Evolutionary conservation across 2,329 filamentous ascomycete genomes (phyloP).

Genomic region (Coniochaeta sp.): DNA sequence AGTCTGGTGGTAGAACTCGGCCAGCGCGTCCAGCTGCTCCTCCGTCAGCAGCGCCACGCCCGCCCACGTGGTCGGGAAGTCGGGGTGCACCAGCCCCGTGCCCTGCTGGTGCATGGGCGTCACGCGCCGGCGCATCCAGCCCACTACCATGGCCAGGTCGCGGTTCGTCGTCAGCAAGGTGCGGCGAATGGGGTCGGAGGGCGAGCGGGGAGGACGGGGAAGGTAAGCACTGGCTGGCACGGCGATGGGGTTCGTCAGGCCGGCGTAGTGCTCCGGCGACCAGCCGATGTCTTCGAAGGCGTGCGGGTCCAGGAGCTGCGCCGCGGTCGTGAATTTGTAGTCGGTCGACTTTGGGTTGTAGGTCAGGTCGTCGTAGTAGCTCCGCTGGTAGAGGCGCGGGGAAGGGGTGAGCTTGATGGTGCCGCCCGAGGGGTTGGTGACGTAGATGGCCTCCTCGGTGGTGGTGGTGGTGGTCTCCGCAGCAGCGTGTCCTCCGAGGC

Average conservation of each 20-base stretch:
- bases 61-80: slow-evolving; percentile 60
- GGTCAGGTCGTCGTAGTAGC: not conserved
- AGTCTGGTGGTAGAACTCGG: slow-evolving; percentile 66
- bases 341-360: not conserved
- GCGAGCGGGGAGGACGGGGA: not conserved
- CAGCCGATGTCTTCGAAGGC: not conserved
- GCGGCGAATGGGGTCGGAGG: not conserved
- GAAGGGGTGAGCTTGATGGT: not conserved
- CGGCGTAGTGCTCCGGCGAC: not conserved
- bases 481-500: not conserved
- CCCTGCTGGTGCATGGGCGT: slow-evolving; percentile 59
- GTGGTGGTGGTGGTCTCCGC: not conserved
- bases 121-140: slow-evolving; percentile 58
- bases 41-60: slow-evolving; percentile 70
- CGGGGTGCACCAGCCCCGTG: slow-evolving; percentile 54
- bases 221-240: not conserved
- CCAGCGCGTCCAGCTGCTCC: slow-evolving; percentile 60
- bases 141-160: slow-evolving; percentile 39
- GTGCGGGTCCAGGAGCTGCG: not conserved
- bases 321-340: not conserved
- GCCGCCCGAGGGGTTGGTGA: not conserved
- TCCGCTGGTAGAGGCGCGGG: not conserved
- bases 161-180: not conserved
- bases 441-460: not conserved
- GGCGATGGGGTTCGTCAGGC: not conserved